Percentiles rank a stretch among this genome's conserved stretches.
Conservation (phyloP, 768 basidiomycete species). For the Lanmaoa rubissima region DNA sequence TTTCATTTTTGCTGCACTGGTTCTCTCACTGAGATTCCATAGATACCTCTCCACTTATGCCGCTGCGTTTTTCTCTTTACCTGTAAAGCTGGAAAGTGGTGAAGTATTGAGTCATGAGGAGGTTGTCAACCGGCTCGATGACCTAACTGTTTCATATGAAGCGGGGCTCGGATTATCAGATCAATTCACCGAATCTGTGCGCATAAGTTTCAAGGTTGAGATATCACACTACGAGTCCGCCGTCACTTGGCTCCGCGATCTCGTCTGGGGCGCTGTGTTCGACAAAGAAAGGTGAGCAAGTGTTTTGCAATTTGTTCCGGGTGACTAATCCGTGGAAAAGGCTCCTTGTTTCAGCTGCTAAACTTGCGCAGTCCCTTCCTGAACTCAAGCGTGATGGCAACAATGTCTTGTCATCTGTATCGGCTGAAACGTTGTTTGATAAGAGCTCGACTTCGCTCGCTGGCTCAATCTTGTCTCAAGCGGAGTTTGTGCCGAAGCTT, state of each 20-base stretch:
- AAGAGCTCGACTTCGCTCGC: constrained; percentile 69
- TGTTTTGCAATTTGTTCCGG: background rate
- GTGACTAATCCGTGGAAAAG: constrained; percentile 38
- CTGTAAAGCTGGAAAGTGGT: constrained; percentile 69
- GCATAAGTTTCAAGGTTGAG: constrained; percentile 84
- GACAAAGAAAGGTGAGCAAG: constrained; percentile 67
- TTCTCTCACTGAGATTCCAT: constrained; percentile 8
- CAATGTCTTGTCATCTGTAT: constrained; percentile 73
- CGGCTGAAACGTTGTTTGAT: constrained; percentile 62
- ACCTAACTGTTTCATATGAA: constrained; percentile 88
- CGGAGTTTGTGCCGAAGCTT: constrained; percentile 78
- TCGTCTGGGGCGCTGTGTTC: constrained; percentile 74
- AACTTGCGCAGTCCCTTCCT: constrained; percentile 86
- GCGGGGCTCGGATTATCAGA: constrained; percentile 61
- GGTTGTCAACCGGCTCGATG: constrained; percentile 85
- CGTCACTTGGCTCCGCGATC: constrained; percentile 81
- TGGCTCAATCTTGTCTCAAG: constrained; percentile 65
- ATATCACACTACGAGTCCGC: constrained; percentile 74
- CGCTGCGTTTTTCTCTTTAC: constrained; percentile 84
- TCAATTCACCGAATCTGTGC: constrained; percentile 71
- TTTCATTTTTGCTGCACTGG: constrained; percentile 25
- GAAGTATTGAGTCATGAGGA: constrained; percentile 78
- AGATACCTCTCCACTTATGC: constrained; percentile 81
- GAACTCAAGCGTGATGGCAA: constrained; percentile 88
- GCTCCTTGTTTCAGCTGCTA: constrained; percentile 80